Evolutionary conservation across 768 basidiomycete species (phyloP).

Genomic region (Cubamyces sp.): DNA sequence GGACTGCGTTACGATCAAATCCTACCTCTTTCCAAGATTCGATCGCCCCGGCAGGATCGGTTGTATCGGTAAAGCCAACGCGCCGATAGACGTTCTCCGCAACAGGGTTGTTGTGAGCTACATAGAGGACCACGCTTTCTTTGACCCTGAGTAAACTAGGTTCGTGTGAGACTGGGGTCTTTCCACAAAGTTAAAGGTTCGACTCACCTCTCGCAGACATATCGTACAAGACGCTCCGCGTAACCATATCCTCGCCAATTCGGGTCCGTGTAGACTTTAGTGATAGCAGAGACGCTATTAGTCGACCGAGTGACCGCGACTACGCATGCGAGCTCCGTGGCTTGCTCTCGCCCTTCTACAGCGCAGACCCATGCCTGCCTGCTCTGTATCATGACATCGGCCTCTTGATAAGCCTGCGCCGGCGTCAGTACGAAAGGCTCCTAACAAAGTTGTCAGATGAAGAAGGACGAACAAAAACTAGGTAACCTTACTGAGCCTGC

Average conservation of each 20-base stretch:
- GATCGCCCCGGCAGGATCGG: conserved; percentile 35
- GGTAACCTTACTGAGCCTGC: conserved; percentile 52
- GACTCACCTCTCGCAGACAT: conserved; percentile 59
- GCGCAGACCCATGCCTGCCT: conserved; percentile 64
- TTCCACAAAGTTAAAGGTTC: not conserved
- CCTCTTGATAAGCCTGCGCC: conserved; percentile 53
- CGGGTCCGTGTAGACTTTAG: conserved; percentile 70
- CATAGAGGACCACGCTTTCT: conserved; percentile 63
- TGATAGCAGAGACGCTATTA: conserved; percentile 60
- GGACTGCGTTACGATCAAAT: conserved; percentile 50
- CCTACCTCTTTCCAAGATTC: conserved; percentile 68
- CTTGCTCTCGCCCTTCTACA: conserved; percentile 36
- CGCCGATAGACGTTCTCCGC: conserved; percentile 61
- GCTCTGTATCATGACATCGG: conserved; percentile 49
- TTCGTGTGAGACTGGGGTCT: not conserved
- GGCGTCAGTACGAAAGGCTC: conserved; percentile 55
- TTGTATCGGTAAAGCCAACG: conserved; percentile 63
- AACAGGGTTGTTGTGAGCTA: conserved; percentile 57
- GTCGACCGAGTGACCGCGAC: conserved; percentile 70
- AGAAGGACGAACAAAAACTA: not conserved
- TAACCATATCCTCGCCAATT: conserved; percentile 55
- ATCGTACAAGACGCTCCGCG: conserved; percentile 63
- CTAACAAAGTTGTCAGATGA: conserved; percentile 35
- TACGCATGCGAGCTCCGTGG: conserved; percentile 58
- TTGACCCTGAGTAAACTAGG: conserved; percentile 44